Evolutionary conservation across 2,329 filamentous ascomycete species (phyloP), one percentile per base, ranked within the genome.

Genomic region (Xylariomycetidae sp.): DNA sequence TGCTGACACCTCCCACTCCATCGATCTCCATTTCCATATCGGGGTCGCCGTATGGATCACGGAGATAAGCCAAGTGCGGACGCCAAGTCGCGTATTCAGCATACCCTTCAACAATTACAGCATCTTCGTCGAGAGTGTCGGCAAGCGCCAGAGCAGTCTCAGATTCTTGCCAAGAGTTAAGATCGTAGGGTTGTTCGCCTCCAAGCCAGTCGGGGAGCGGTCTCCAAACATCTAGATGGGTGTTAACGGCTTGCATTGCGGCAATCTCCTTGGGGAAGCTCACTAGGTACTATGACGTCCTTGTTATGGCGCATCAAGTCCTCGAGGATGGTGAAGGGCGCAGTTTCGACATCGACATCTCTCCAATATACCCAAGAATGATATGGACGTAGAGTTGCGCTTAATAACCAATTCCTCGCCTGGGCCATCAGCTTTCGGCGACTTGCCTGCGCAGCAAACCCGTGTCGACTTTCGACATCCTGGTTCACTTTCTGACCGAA

Each of bases 11-110:
- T 31, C 92, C 90, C 29, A 98, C 89, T 46, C 92, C 92, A 50
- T 98, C 92, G 50, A 98, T 90, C 53, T 98, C 92, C 92, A 98
- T 97, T 59, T 98, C 92, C 83, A 97, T 96, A 57, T 98, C 92
- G 14, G 90, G 90, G 56, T 98, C 92, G 25, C 92, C 92, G 53
- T 94, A 97, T 2, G 92, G 92, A 57, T 98, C 92, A 39, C 92
- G 84, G 6, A 98, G 77, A 58, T 98, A 98, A 26, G 92, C 92
- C 54, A 98, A 72, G 72, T 98, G 92, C 26, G 92, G 92, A 45
- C 92, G 76, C 92, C 92, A 98, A 2, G 92, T 98, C 14, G 92
- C 92, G 59, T 98, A 98, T 66, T 98, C 92, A 39, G 92, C 92
- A 56, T 98, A 98, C 13, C 92, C 92, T 63, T 98, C 92, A 4